Base-by-base conservation (phyloP, 345 rosid genomes). In the Eucalyptus curtisii region DNA sequence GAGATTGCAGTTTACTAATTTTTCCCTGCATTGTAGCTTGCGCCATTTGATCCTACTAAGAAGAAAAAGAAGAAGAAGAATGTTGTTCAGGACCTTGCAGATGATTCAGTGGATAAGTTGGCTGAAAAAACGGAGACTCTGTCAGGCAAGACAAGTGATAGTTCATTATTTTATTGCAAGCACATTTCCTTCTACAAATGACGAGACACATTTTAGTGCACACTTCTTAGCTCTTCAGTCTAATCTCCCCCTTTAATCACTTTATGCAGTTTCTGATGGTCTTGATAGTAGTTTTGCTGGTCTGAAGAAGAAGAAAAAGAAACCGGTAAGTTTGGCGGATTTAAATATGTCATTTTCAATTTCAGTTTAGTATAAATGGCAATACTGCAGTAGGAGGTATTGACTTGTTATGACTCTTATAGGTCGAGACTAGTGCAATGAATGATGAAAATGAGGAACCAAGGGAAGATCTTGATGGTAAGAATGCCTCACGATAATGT, bases 11-110 rank as follows among this genome's bases (percentile, higher is more conserved):
- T 80, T 87, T 68, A 59, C 40, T 88, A n/a, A 52, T 84, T 17
- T 52, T 24, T 84, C 87, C 59, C 30, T 87, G 44, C 17, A 2
- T 68, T 88, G 91, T 89, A 98, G 98, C 93, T 96, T 87, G 93
- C 95, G 22, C 97, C 99, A 13, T 98, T 97, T 64, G 99, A 98
- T 91, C 98, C 99, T 25, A 90, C 96, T 81, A 98, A 98, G 88
- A 98, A 98, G 95, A 98, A 98, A 91, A 98, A 98, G 96, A 98
- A 98, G 94, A 98, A 98, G 96, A 97, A 95, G 90, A 93, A 93
- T 82, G 93, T 93, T n/a, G 87, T 94, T 50, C 96, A 94, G 89
- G 99, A 95, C 16, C 89, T 93, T 49, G 86, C 91, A 0, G 97
- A 96, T 89, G 99, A 95, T 52, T 86, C 94, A 27, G 93, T 94